Base-by-base conservation (phyloP, 768 basidiomycete species). In the Amanita brunnescens region DNA sequence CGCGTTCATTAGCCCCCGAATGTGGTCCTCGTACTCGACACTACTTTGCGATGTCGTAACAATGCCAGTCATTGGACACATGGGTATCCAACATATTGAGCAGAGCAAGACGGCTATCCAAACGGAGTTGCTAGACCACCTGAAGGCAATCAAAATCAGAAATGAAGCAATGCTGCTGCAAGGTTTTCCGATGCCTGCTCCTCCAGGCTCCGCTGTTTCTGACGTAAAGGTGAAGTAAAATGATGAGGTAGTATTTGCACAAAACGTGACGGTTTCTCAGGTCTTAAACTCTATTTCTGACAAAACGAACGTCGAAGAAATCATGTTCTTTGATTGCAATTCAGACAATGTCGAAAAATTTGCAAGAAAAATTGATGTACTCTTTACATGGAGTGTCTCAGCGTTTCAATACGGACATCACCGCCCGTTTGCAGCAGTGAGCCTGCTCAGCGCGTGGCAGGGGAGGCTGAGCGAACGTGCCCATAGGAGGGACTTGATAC, bases 331-430 rank as follows among this genome's bases (percentile, higher is more conserved):
- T 56, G 70, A 76, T 6, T 70, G 72, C 7, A 69, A 68, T 24
- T 59, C 59, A 10, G 66, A 70, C 18, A 70, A 74, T 49, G 60
- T 67, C 18, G 59, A 69, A 10, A 61, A 64, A 9, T 87, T 89
- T 58, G 66, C 72, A n/a, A 76, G 77, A 52, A 88, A 90, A 60
- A 74, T 91, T 14, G 80, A 87, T 56, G 75, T 82, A 47, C 72
- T 91, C 2, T 72, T 91, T 8, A 85, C 85, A 0, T 92, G 90
- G 89, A 79, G 80, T 58, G 80, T 91, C 23, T 87, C 88, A 0
- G 78, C 82, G 2, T 69, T 87, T 14, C 90, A 91, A 64, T 90
- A 84, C 54, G 89, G 90, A 8, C 83, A 89, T 39, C 90, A 91
- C 57, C 74, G 89, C 30, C 80, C 85, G 1, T 85, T 83, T 59